Evolutionary conservation across 1,139 yeast genomes (phyloP).

Genomic region (Yamadazyma sp.): DNA sequence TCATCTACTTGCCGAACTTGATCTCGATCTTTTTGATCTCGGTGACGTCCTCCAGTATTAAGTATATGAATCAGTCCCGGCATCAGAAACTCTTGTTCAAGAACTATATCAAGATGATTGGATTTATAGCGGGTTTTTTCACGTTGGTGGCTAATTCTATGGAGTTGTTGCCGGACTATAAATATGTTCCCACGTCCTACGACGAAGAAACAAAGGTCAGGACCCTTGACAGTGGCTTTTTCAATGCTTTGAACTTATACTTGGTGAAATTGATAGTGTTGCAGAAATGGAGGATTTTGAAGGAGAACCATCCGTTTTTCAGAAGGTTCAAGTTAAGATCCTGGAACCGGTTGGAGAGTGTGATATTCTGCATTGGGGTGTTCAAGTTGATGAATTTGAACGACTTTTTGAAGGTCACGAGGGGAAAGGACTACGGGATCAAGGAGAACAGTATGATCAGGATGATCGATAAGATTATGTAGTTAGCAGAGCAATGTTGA

Average conservation of each 20-base stretch:
- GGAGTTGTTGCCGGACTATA: constrained; percentile 26
- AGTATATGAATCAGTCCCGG: constrained; percentile 17
- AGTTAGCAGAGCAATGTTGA: not conserved
- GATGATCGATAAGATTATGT: constrained; percentile 24
- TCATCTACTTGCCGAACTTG: constrained; percentile 39
- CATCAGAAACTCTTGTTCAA: constrained; percentile 32
- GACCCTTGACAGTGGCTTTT: constrained; percentile 25
- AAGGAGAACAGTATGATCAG: constrained; percentile 20
- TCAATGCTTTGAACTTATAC: constrained; percentile 34
- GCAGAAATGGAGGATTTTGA: constrained; percentile 45
- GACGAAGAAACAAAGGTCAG: constrained; percentile 20
- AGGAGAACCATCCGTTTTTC: constrained; percentile 40
- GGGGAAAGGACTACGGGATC: constrained; percentile 19
- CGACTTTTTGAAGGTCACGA: constrained; percentile 26
- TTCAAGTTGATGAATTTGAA: constrained; percentile 41
- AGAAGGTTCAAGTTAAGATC: constrained; percentile 21
- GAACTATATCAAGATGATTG: constrained; percentile 35
- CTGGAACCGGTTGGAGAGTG: constrained; percentile 39
- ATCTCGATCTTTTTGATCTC: constrained; percentile 36
- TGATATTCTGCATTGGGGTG: constrained; percentile 38
- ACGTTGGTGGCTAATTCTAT: constrained; percentile 29
- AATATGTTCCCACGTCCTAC: constrained; percentile 18
- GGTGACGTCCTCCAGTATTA: constrained; percentile 34
- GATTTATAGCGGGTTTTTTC: constrained; percentile 33
- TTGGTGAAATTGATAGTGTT: constrained; percentile 35